Base-by-base conservation (phyloP, 2,329 filamentous ascomycete species). In the Aspergillus calidoustus region DNA sequence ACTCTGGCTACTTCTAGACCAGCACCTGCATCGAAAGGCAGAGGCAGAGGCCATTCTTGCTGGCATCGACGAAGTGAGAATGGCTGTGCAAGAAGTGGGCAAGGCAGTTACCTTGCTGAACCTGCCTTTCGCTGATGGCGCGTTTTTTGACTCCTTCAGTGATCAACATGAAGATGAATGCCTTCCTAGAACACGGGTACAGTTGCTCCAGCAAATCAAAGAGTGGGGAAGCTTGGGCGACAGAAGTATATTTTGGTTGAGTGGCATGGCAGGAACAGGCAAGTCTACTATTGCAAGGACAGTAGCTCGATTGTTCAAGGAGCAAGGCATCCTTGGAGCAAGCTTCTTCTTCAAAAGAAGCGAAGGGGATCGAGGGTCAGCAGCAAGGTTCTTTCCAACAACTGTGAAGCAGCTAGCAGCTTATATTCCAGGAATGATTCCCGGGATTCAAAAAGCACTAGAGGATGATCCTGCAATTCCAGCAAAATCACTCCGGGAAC, bases 11-110 rank as follows among this genome's bases (percentile, higher is more conserved):
- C 6, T 38, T 6, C 28, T 64, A 13, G 51, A 62, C 23, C 23
- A 65, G 15, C 54, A 65, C 55, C 44, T 68, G 3, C 62, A 57
- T 1, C 54, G 30, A 19, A 13, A 44, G 44, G 19, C 60, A 13
- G 23, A 64, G 22, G 59, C 62, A 48, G 57, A 64, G 11, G 46
- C 34, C 19, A 60, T 62, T 15, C 63, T 65, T 15, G 31, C 22
- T 49, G 15, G 59, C 9, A 48, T 57, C n/a, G 53, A 63, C 41
- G n/a, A 57, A 50, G 17, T 57, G 31, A 38, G 5, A 8, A n/a
- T 31, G n/a, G 23, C 41, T 25, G 19, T 57, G 22, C 7, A 57
- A 22, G 43, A 57, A 19, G 13, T 57, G 13, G n/a, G 22, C 13
- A 15, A 51, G 13, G 46, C 19, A 57, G 47, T 57, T 51, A n/a